Base-by-base conservation (phyloP, 2,329 filamentous ascomycete genomes). In the Aspergillus arachidicola region DNA sequence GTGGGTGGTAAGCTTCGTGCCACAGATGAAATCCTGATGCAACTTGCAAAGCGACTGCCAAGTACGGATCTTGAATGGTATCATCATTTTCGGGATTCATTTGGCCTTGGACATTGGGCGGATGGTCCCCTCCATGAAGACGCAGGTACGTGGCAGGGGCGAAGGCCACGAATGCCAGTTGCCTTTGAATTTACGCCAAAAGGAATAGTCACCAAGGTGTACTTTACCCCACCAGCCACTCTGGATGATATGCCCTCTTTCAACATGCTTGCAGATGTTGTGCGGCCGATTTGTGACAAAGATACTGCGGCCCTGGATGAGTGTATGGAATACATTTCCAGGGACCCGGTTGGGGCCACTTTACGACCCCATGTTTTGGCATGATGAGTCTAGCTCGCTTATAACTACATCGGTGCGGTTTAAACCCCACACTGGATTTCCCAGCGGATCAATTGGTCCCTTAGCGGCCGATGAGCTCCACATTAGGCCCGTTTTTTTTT, bases 111-210 rank as follows among this genome's bases (percentile, higher is more conserved):
- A 2, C 5, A 19, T 41, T 41, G 38, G 38, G 1, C 1, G 4
- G 2, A 41, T n/a, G 6, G 19, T n/a, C 3, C 6, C 9, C 11
- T 6, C 12, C 45, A 28, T 16, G 23, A 26, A 1, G 5, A 16
- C 6, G 2, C 12, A 2, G 5, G 1, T 1, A 14, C 1, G 0
- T 6, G 21, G 23, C 45, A 48, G 11, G 23, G 14, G 3, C 11
- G 12, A 26, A 16, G 5, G 1, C 23, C 45, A 23, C 11, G 45
- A 7, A 6, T 48, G 12, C 23, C 11, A 2, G 12, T 48, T 14
- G 46, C 46, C 14, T 26, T 26, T 5, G 46, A 50, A 5, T 28
- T 28, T 6, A 23, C 26, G 5, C 46, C 23, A 4, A 50, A 50
- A 14, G 46, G 46, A 14, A 16, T 30, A 0, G 3, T 16, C 12